A percentile compares a stretch with the other conserved stretches of the same genome.
phyloP scores from a whole-genome alignment of 2,329 filamentous ascomycete species.

The Ophiocordyceps polyrhachis-furcata region DNA sequence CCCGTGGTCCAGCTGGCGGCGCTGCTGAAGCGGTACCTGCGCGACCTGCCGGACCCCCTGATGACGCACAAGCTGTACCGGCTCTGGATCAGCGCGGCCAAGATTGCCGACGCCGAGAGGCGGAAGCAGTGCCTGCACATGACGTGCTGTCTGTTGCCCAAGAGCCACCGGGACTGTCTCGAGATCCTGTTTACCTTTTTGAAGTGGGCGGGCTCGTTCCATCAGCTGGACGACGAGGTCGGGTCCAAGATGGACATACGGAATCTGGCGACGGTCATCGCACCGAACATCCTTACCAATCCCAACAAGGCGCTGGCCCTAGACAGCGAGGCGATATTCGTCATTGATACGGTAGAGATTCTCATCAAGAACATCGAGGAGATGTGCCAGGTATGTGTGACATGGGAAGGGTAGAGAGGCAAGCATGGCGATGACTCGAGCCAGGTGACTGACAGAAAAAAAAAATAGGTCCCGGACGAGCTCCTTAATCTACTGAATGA shows the following conservation, averaged over 20 bases:
- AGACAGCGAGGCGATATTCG: conserved; percentile 77
- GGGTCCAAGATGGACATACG: conserved; percentile 99
- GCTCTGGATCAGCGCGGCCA: conserved; percentile 78
- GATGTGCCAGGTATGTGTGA: conserved; percentile 74
- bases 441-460: conserved; percentile 16
- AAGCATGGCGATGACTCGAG: background rate
- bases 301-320: conserved; percentile 44
- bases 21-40: conserved; percentile 82
- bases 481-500: conserved; percentile 75
- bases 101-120: conserved; percentile 65
- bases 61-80: conserved; percentile 89
- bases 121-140: conserved; percentile 75
- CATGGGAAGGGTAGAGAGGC: too few species aligned
- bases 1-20: conserved; percentile 88
- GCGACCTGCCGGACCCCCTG: conserved; percentile 84
- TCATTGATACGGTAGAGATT: conserved; percentile 81
- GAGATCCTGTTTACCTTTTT: conserved; percentile 93
- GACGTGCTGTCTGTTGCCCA: conserved; percentile 80
- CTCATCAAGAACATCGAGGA: conserved; percentile 87
- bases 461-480: conserved; percentile 68
- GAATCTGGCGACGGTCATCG: conserved; percentile 93
- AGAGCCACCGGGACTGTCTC: conserved; percentile 79
- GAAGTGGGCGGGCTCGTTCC: conserved; percentile 94
- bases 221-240: conserved; percentile 88
- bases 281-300: conserved; percentile 80